phyloP scores from a whole-genome alignment of 768 basidiomycete genomes.

The Piloderma croceum region DNA sequence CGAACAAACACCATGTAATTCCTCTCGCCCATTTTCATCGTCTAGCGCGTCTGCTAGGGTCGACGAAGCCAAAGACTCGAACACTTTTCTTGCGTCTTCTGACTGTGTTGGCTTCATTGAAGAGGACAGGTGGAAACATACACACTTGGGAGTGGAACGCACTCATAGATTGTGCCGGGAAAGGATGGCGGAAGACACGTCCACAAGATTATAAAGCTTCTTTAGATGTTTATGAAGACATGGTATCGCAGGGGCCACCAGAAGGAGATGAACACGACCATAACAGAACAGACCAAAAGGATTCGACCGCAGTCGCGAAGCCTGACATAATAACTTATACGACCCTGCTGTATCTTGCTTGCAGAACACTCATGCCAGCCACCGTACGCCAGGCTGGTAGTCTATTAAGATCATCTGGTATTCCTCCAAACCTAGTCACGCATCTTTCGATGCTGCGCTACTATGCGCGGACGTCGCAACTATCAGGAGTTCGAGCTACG shows the following conservation, averaged over 20 bases:
- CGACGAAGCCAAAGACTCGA: slow-evolving; percentile 51
- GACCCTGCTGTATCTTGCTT: slow-evolving; percentile 60
- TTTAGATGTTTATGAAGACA: slow-evolving; percentile 56
- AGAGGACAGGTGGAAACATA: slow-evolving; percentile 47
- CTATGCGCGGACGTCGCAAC: slow-evolving; percentile 41
- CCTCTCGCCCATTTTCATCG: slow-evolving; percentile 49
- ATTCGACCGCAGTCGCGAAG: slow-evolving; percentile 18
- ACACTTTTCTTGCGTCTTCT: slow-evolving; percentile 57
- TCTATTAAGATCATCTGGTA: slow-evolving; percentile 49
- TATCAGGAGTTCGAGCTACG: slow-evolving; percentile 51
- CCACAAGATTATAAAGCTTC: slow-evolving; percentile 55
- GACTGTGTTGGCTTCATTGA: slow-evolving; percentile 58
- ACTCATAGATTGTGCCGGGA: slow-evolving; percentile 61
- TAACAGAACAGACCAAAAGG: slow-evolving; percentile 6
- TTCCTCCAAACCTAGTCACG: slow-evolving; percentile 57
- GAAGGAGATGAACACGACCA: slow-evolving; percentile 22
- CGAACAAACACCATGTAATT: slow-evolving; percentile 12
- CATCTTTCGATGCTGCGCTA: slow-evolving; percentile 55
- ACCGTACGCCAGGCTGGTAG: slow-evolving; percentile 46
- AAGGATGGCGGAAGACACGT: slow-evolving; percentile 55
- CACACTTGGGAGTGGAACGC: slow-evolving; percentile 73
- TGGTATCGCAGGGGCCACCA: slow-evolving; percentile 42
- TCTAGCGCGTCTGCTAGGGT: slow-evolving; percentile 54
- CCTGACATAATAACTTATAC: slow-evolving; percentile 72
- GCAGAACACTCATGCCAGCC: slow-evolving; percentile 38